Evolutionary conservation across 129 eudicot genomes (phyloP).

Genomic region (Helianthus annuus): DNA sequence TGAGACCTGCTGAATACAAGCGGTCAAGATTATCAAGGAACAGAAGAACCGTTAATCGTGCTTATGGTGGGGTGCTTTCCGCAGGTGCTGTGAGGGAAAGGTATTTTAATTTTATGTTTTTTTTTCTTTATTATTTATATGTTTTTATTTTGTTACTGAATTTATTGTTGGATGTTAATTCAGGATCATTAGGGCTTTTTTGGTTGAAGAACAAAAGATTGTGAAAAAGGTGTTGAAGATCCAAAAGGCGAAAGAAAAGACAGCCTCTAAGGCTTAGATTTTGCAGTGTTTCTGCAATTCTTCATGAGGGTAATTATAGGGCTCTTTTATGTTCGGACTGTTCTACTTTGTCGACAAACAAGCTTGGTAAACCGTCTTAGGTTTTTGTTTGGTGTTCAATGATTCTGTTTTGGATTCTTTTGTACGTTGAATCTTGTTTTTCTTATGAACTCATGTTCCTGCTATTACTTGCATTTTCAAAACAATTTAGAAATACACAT

Average conservation of each 20-base stretch:
- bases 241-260: conserved; percentile 80
- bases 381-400: conserved; percentile 27
- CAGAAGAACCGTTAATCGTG: conserved; percentile 90
- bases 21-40: conserved; percentile 86
- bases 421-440: neutral
- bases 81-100: conserved; percentile 94
- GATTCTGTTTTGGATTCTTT: conserved; percentile 16
- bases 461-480: neutral
- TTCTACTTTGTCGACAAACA: conserved; percentile 14
- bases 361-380: conserved; percentile 24
- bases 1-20: conserved; percentile 91
- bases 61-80: conserved; percentile 89
- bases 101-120: conserved; percentile 29
- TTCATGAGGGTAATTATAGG: conserved; percentile 37
- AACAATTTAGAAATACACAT: neutral
- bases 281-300: neutral
- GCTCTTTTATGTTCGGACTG: conserved; percentile 22
- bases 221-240: conserved; percentile 94
- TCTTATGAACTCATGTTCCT: conserved; percentile 7
- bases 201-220: conserved; percentile 90
- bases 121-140: neutral
- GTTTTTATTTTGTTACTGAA: neutral
- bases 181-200: conserved; percentile 86
- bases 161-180: neutral
- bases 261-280: conserved; percentile 49